Evolutionary conservation across 164 flowering plant species (phyloP), one percentile per base, ranked within the genome.

Genomic region (Sextonia rubra): DNA sequence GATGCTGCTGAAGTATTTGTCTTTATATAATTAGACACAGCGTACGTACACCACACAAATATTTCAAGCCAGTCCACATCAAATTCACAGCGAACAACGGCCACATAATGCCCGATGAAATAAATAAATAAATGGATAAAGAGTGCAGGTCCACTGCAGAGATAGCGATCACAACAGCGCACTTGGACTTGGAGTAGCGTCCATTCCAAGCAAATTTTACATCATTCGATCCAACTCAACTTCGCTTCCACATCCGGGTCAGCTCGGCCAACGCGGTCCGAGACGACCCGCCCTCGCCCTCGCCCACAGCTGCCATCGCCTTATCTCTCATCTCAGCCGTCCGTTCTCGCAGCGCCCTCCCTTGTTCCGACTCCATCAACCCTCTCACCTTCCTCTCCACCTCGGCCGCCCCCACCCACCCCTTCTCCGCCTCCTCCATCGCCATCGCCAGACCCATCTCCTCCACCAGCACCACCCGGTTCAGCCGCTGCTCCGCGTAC

Each of bases 401-500:
- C 72, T 83, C 83, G 6, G 11, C 77, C 4, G 81, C 76, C 1
- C 26, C 66, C 65, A 85, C 86, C 9, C 77, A 25, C 60, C 84
- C 77, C 5, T 65, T 76, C 47, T 76, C 76, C 4, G 71, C 69
- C 66, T 69, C 78, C 17, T 69, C 65, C 75, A 82, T 11, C 71
- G 71, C 58, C 65, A 82, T 14, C 15, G 76, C 82, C 67, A 84
- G 7, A 74, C 66, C 74, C 75, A 82, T 64, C 18, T 77, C 88
- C 70, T 82, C 79, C 77, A 77, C 81, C 60, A 85, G n/a, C n/a
- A 52, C 2, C 56, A 73, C 74, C 71, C 76, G 48, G 44, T 82
- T 85, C 44, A 80, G 18, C 65, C 72, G 62, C 68, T 83, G 85
- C 71, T 83, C 88, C 3, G 85, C 85, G 47, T 82, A 82, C 5